These are phyloP conservation scores for Arthrobotrys conoides DNA, from an alignment of 2,329 filamentous ascomycete species.

Conservation along the genomic window DNA sequence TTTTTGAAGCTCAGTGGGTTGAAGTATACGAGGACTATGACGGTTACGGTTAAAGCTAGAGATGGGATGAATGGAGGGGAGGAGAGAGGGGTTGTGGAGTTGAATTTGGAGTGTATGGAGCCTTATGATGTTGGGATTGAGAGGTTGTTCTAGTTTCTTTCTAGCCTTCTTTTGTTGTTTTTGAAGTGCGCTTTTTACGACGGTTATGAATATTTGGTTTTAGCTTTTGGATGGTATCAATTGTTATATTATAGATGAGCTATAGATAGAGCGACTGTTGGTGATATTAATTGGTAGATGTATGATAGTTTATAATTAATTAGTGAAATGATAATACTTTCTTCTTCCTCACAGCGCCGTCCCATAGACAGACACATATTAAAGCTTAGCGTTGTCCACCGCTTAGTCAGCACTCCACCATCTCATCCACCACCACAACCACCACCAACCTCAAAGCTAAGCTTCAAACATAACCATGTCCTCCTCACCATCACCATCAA, in stretches of 20 bases:
- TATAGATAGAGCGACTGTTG: constrained; percentile 22
- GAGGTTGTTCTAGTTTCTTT: constrained; percentile 11
- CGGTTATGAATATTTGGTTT: constrained; percentile 7
- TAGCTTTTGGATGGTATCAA: no score
- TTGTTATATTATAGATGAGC: background rate
- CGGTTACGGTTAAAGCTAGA: constrained; percentile 43
- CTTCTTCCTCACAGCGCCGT: no score
- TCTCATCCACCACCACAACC: no score
- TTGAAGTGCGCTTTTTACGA: background rate
- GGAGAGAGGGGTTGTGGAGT: constrained; percentile 42
- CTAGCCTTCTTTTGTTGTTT: background rate
- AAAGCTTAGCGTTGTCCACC: no score
- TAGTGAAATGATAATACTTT: constrained; percentile 17
- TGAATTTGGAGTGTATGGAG: constrained; percentile 56
- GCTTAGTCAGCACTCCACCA: no score
- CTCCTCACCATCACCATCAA: no score
- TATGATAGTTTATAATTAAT: no score
- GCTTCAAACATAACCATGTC: no score
- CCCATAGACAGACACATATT: no score
- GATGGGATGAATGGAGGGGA: constrained; percentile 19
- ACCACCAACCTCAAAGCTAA: no score
- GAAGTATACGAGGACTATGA: constrained; percentile 50
- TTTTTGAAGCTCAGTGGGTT: constrained; percentile 44
- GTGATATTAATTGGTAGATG: constrained; percentile 1
- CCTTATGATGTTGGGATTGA: constrained; percentile 52